These are phyloP conservation scores for Sugiyamaella chiloensis DNA, from an alignment of 805 yeast genomes.

Conservation along the genomic window DNA sequence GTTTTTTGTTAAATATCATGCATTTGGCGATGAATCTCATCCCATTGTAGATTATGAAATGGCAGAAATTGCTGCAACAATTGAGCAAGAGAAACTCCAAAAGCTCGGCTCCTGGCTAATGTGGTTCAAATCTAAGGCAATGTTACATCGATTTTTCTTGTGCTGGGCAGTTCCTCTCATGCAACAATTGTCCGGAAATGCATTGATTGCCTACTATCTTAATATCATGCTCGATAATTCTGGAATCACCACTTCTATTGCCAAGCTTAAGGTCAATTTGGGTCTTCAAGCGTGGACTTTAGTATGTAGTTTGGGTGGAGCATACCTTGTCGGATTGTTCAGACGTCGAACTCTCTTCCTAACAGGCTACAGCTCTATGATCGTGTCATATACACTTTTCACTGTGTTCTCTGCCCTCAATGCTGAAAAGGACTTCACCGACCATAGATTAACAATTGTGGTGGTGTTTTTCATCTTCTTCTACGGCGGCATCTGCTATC, in stretches of 20 bases:
- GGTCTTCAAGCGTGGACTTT: constrained; percentile 17
- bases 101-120: constrained; percentile 14
- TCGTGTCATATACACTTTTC: constrained; percentile 17
- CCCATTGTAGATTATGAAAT: constrained; percentile 14
- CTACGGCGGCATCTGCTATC: constrained; percentile 14
- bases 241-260: constrained; percentile 41
- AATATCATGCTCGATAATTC: constrained; percentile 48
- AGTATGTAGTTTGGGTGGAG: constrained; percentile 11
- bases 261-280: constrained; percentile 14
- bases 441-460: constrained; percentile 40
- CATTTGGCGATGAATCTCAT: constrained; percentile 11
- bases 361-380: constrained; percentile 17
- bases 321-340: constrained; percentile 15
- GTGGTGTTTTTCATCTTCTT: constrained; percentile 52
- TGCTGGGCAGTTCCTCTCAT: constrained; percentile 10
- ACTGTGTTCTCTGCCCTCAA: constrained; percentile 43
- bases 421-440: constrained; percentile 37
- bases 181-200: constrained; percentile 16
- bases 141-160: constrained; percentile 15
- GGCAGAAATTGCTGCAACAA: constrained; percentile 17
- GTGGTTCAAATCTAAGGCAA: constrained; percentile 15
- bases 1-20: constrained; percentile 26
- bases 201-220: constrained; percentile 39
- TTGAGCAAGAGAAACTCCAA: constrained; percentile 20
- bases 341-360: constrained; percentile 14